These are phyloP conservation scores for Thyridium curvatum DNA, from an alignment of 2,329 filamentous ascomycete species.

Conservation along the genomic window DNA sequence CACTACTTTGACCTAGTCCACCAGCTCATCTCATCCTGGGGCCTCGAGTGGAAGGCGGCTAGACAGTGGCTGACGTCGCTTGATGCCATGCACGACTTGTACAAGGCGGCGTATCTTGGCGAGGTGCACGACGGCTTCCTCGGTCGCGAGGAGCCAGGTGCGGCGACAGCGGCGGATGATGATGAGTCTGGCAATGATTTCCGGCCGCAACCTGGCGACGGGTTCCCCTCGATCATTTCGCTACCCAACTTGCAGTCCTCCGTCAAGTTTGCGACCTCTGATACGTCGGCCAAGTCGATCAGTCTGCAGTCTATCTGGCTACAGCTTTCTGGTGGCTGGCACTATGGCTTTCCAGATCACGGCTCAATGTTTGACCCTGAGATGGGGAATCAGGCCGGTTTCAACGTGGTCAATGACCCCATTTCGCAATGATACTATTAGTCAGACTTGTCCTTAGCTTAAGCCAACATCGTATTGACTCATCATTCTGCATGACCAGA, in stretches of 20 bases:
- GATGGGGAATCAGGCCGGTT: no score
- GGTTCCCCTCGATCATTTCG: neutral
- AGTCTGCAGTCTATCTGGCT: conserved; percentile 6
- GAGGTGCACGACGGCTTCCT: conserved; percentile 6
- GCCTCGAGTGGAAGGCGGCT: conserved; percentile 7
- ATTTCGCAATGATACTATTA: no score
- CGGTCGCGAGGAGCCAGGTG: no score
- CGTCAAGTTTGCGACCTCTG: conserved; percentile 9
- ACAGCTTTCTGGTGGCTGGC: conserved; percentile 8
- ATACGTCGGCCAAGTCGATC: conserved; percentile 8
- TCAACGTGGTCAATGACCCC: no score
- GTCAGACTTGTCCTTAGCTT: no score
- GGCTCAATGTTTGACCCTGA: no score
- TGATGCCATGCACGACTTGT: conserved; percentile 13
- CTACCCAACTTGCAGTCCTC: neutral
- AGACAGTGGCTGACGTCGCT: conserved; percentile 12
- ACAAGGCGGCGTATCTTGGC: conserved; percentile 14
- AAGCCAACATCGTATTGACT: no score
- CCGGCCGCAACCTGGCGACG: neutral
- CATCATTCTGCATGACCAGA: no score
- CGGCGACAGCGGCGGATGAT: neutral
- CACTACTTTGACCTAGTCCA: conserved; percentile 6
- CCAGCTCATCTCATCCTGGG: conserved; percentile 9
- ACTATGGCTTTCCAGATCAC: neutral
- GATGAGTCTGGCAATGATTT: neutral